Evolutionary conservation across 805 yeast species (phyloP).

Genomic region (Sugiyamaella smithiae): DNA sequence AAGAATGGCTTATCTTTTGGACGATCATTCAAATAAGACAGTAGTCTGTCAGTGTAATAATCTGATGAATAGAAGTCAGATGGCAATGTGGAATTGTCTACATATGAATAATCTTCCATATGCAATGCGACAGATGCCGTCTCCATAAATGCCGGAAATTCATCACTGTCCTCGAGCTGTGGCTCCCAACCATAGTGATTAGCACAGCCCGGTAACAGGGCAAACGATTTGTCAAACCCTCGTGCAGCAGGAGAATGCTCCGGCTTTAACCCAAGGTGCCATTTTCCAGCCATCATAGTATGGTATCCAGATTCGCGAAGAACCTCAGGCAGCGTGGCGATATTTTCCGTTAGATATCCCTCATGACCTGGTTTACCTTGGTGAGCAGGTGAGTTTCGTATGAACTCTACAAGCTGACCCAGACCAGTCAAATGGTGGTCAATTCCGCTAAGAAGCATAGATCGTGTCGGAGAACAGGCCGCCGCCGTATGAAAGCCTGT

Average conservation of each 20-base stretch:
- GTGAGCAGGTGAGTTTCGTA: constrained; percentile 38
- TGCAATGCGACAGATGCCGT: constrained; percentile 34
- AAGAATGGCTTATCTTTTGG: constrained; percentile 45
- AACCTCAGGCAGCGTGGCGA: constrained; percentile 53
- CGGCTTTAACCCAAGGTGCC: constrained; percentile 53
- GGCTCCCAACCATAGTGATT: constrained; percentile 51
- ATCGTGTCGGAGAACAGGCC: constrained; percentile 63
- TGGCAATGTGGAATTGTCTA: constrained; percentile 40
- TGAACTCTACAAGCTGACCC: constrained; percentile 53
- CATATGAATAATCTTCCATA: constrained; percentile 38
- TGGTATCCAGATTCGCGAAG: constrained; percentile 48
- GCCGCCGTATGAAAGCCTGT: constrained; percentile 62
- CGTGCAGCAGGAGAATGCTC: constrained; percentile 49
- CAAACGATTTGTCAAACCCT: constrained; percentile 51
- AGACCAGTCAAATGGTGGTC: constrained; percentile 60
- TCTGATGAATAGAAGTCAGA: constrained; percentile 45
- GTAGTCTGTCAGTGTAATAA: constrained; percentile 43
- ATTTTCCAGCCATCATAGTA: constrained; percentile 55
- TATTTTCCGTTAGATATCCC: constrained; percentile 50
- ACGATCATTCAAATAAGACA: constrained; percentile 35
- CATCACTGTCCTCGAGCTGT: constrained; percentile 21
- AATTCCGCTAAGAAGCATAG: constrained; percentile 59
- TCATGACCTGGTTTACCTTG: constrained; percentile 53
- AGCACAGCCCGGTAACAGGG: constrained; percentile 55
- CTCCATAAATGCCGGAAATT: constrained; percentile 30